Percentiles rank a stretch among this genome's conserved stretches.
These are phyloP conservation scores for Candida nemodendra DNA, from an alignment of 805 yeast genomes.

Conservation along the genomic window DNA sequence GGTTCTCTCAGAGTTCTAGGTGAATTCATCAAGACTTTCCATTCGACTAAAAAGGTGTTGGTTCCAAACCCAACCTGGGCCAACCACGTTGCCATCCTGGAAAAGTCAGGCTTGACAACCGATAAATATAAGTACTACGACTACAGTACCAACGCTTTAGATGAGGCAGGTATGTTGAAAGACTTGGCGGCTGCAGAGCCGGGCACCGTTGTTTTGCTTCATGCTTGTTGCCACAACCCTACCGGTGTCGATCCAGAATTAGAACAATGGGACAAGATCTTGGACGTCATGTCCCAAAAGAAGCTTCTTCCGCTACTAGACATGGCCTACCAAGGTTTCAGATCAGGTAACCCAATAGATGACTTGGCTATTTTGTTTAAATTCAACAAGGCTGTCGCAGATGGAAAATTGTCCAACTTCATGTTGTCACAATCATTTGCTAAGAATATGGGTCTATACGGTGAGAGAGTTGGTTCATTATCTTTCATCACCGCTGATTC, in stretches of 20 bases:
- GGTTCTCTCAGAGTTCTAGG: slow-evolving; percentile 89
- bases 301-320: slow-evolving; percentile 80
- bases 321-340: slow-evolving; percentile 95
- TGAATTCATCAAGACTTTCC: slow-evolving; percentile 66
- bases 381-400: slow-evolving; percentile 40
- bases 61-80: slow-evolving; percentile 95
- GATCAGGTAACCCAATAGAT: slow-evolving; percentile 75
- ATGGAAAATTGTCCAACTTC: slow-evolving; percentile 48
- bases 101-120: slow-evolving; percentile 65
- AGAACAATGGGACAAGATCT: slow-evolving; percentile 77
- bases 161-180: slow-evolving; percentile 58
- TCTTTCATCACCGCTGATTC: slow-evolving; percentile 58
- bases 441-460: slow-evolving; percentile 92
- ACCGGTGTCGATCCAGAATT: slow-evolving; percentile 89
- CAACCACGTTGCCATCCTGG: slow-evolving; percentile 80
- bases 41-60: slow-evolving; percentile 53
- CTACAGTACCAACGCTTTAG: slow-evolving; percentile 56
- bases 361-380: slow-evolving; percentile 57
- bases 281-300: slow-evolving; percentile 57
- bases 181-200: slow-evolving; percentile 55
- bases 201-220: slow-evolving; percentile 71
- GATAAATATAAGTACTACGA: slow-evolving; percentile 73
- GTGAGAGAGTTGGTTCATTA: slow-evolving; percentile 90
- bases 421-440: slow-evolving; percentile 89
- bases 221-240: slow-evolving; percentile 97